A percentile compares a stretch with the other conserved stretches of the same genome.
phyloP scores from a whole-genome alignment of 1,284 basidiomycete genomes.

The Ustilago cynodontis region DNA sequence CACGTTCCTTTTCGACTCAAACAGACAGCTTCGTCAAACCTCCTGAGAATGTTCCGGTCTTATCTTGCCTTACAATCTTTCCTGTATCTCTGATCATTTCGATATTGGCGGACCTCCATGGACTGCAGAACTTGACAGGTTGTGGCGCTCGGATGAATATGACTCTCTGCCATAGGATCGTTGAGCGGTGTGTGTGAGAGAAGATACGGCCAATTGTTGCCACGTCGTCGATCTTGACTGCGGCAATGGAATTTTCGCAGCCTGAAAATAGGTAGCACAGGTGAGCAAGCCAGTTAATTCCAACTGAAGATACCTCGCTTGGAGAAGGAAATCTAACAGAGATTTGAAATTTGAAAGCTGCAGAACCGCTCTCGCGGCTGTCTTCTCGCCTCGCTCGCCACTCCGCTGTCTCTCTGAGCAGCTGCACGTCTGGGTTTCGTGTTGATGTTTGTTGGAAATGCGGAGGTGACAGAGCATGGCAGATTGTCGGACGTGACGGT shows the following conservation, averaged over 20 bases:
- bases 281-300: neutral
- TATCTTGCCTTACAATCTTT: neutral
- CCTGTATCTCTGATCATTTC: no score
- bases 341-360: neutral
- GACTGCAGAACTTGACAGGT: neutral
- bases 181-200: neutral
- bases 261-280: neutral
- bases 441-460: slow-evolving; percentile 2
- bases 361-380: no score
- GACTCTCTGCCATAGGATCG: neutral
- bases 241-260: neutral
- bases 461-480: neutral
- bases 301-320: neutral
- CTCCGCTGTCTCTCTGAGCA: neutral
- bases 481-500: slow-evolving; percentile 15
- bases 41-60: neutral
- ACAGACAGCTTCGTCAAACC: neutral
- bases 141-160: neutral
- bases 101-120: neutral
- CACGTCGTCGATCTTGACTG: neutral
- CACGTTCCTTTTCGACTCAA: slow-evolving; percentile 16
- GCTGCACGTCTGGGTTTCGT: neutral
- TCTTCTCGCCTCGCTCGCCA: no score
- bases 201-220: neutral
- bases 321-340: neutral